Conservation (phyloP, 495 filamentous ascomycete genomes). For the Xylaria acuta region DNA sequence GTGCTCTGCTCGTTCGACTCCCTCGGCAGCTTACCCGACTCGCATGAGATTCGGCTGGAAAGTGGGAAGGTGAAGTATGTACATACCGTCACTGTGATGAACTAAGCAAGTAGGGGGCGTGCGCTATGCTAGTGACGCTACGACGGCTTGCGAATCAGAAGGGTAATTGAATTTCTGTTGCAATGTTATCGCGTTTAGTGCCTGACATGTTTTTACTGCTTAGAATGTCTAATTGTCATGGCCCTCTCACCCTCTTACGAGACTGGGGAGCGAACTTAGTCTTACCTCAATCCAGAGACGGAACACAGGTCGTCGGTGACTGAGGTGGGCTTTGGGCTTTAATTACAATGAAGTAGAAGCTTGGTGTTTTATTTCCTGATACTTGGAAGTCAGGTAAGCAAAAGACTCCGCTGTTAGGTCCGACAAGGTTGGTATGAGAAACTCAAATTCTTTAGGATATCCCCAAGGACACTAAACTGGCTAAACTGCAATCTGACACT, state of each 20-base stretch:
- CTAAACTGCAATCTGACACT: conserved; percentile 6
- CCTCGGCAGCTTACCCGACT: conserved; percentile 52
- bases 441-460: not conserved
- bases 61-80: conserved; percentile 56
- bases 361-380: not conserved
- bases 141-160: not conserved
- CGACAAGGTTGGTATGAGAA: not conserved
- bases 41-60: conserved; percentile 54
- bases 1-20: conserved; percentile 55
- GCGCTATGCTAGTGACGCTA: not conserved
- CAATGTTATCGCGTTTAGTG: not conserved
- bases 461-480: not conserved
- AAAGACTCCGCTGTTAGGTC: not conserved
- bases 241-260: not conserved
- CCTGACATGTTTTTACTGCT: not conserved
- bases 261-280: not conserved
- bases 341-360: not conserved
- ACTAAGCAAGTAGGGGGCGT: not conserved
- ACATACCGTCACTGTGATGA: conserved; percentile 46
- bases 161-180: not conserved
- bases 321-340: not conserved
- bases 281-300: not conserved
- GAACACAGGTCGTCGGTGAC: not conserved
- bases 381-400: not conserved
- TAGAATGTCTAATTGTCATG: not conserved